Conservation (phyloP, 305 asterid genomes). For the Monarda citriodora region DNA sequence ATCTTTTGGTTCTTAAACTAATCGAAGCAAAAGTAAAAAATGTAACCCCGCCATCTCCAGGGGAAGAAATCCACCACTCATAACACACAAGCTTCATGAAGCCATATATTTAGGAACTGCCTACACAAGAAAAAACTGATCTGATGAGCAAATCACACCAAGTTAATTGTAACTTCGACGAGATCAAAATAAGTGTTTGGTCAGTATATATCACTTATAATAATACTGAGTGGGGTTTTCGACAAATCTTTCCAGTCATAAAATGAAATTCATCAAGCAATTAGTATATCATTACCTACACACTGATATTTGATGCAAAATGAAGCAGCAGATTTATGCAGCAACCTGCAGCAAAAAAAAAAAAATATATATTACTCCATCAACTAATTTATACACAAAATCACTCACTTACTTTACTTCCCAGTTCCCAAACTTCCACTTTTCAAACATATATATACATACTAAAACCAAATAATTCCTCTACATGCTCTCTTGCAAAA, state of each 20-base stretch:
- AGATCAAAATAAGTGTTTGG: too few species aligned
- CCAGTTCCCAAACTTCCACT: not conserved
- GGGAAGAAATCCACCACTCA: slow-evolving; percentile 27
- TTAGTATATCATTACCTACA: slow-evolving; percentile 23
- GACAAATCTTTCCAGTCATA: not conserved
- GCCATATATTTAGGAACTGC: slow-evolving; percentile 19
- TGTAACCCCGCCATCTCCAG: slow-evolving; percentile 21
- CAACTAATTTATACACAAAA: slow-evolving; percentile 36
- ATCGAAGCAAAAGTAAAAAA: slow-evolving; percentile 19
- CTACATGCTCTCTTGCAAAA: slow-evolving; percentile 7
- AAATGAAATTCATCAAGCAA: not conserved
- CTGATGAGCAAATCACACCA: not conserved
- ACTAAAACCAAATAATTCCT: not conserved
- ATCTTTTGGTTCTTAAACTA: slow-evolving; percentile 24
- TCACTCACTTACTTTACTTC: not conserved
- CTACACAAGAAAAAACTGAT: slow-evolving; percentile 23
- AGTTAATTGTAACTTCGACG: not conserved
- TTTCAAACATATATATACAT: not conserved
- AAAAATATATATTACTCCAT: slow-evolving; percentile 44
- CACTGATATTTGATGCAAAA: slow-evolving; percentile 19
- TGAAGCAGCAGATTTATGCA: slow-evolving; percentile 31
- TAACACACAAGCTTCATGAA: slow-evolving; percentile 23
- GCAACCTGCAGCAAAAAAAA: slow-evolving; percentile 35
- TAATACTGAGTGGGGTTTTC: too few species aligned
- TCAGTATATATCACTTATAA: not conserved